Evolutionary conservation across 108 stramenopile genomes (phyloP).

Genomic region (Pseudonitzschia multiseries): DNA sequence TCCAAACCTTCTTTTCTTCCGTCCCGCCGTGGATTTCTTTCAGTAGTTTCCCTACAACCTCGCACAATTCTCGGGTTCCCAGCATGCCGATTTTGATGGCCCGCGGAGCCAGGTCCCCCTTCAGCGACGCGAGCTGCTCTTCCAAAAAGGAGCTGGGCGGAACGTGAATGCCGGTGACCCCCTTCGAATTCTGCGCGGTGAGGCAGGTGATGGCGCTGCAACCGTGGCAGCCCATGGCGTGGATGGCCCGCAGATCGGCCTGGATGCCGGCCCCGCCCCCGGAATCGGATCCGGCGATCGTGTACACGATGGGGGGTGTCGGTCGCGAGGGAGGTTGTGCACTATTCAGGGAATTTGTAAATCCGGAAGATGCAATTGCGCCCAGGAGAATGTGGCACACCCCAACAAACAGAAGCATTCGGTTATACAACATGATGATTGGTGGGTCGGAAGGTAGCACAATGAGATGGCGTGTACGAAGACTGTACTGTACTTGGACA

Average conservation of each 20-base stretch:
- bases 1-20: conserved; percentile 37
- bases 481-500: too few relatives aligned
- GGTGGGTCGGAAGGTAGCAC: neutral
- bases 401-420: neutral
- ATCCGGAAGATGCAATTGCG: conserved; percentile 1
- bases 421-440: neutral
- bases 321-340: neutral
- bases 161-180: conserved; percentile 68
- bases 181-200: conserved; percentile 84
- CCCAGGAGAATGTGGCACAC: neutral
- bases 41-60: conserved; percentile 68
- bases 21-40: conserved; percentile 20
- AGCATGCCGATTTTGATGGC: conserved; percentile 94
- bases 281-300: conserved; percentile 93
- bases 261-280: conserved; percentile 96
- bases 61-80: conserved; percentile 69
- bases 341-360: conserved; percentile 1
- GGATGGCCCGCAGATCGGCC: conserved; percentile 90
- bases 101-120: conserved; percentile 71
- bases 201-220: conserved; percentile 92
- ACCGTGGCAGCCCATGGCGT: conserved; percentile 81
- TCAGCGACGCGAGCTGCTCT: conserved; percentile 62
- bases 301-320: conserved; percentile 85
- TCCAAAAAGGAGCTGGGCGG: conserved; percentile 60
- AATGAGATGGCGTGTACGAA: too few relatives aligned